Percentiles rank a stretch among this genome's conserved stretches.
phyloP scores from a whole-genome alignment of 2,329 filamentous ascomycete species.

The Diaporthe vexans region DNA sequence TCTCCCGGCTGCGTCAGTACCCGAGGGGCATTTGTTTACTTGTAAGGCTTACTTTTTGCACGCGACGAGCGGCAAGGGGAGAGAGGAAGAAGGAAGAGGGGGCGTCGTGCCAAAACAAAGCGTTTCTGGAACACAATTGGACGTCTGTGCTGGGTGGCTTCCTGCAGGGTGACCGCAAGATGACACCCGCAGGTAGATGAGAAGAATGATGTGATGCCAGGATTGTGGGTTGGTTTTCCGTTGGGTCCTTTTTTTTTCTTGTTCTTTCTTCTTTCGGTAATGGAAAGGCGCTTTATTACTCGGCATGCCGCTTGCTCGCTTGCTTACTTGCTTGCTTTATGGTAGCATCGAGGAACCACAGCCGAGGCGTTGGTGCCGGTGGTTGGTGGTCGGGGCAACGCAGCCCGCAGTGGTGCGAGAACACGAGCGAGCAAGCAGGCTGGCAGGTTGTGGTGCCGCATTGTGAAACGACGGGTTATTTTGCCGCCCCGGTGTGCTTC shows the following conservation, averaged over 20 bases:
- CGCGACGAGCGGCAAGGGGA: conserved; percentile 7
- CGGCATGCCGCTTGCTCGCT: background rate
- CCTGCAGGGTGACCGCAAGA: conserved; percentile 31
- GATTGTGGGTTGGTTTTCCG: background rate
- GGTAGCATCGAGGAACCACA: conserved; percentile 13
- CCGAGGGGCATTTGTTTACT: conserved; percentile 25
- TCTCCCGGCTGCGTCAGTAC: conserved; percentile 21
- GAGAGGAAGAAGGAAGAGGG: background rate
- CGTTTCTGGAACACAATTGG: conserved; percentile 24
- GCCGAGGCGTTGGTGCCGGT: conserved; percentile 12
- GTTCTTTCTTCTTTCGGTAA: background rate
- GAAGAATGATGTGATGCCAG: conserved; percentile 29
- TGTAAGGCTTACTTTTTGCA: conserved; percentile 15
- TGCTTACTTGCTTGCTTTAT: background rate
- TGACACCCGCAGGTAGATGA: conserved; percentile 26
- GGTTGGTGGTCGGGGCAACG: conserved; percentile 32
- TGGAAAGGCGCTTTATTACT: background rate
- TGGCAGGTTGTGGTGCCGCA: background rate
- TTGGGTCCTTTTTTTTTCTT: background rate
- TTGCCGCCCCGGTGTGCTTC: conserved; percentile 15
- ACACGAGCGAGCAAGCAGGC: background rate
- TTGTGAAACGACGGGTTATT: conserved; percentile 30
- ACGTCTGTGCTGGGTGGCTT: conserved; percentile 27
- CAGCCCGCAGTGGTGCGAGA: conserved; percentile 13
- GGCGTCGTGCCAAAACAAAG: conserved; percentile 30